A percentile compares a stretch with the other conserved stretches of the same genome.
These are phyloP conservation scores for Candida sojae DNA, from an alignment of 1,139 yeast species.

Conservation along the genomic window DNA sequence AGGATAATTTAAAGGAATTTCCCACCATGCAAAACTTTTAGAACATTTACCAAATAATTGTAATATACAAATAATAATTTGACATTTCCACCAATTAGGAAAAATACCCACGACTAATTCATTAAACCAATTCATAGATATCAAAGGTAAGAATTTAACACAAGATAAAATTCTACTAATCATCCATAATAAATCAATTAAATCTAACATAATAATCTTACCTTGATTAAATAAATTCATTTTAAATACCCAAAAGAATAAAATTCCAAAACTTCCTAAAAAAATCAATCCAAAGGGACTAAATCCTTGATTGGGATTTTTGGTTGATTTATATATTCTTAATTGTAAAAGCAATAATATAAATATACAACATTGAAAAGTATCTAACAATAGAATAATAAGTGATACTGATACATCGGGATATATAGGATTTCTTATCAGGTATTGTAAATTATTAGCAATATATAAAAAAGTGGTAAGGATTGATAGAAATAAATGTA, in stretches of 20 bases:
- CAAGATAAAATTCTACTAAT: slow-evolving; percentile 17
- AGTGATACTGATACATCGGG: slow-evolving; percentile 17
- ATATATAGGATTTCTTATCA: slow-evolving; percentile 12
- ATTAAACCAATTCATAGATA: slow-evolving; percentile 28
- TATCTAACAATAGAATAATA: slow-evolving; percentile 14
- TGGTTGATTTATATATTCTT: slow-evolving; percentile 19
- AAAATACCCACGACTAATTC: slow-evolving; percentile 19
- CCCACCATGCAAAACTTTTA: slow-evolving; percentile 21
- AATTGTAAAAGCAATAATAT: slow-evolving; percentile 9
- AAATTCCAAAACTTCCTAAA: slow-evolving; percentile 10
- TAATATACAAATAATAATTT: not conserved
- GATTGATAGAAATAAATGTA: slow-evolving; percentile 15
- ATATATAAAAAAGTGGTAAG: slow-evolving; percentile 18
- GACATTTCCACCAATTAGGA: slow-evolving; percentile 12
- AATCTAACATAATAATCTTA: slow-evolving; percentile 22
- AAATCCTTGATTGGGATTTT: slow-evolving; percentile 24
- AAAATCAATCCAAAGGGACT: slow-evolving; percentile 17
- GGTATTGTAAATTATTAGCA: slow-evolving; percentile 15
- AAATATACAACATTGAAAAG: slow-evolving; percentile 16
- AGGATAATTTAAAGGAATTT: slow-evolving; percentile 26
- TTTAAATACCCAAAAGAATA: slow-evolving; percentile 11
- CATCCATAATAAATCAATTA: slow-evolving; percentile 31
- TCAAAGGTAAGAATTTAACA: slow-evolving; percentile 28
- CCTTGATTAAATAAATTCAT: slow-evolving; percentile 8
- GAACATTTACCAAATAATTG: not conserved